Evolutionary conservation across 805 yeast species (phyloP).

Genomic region (Metahyphopichia silvanorum): DNA sequence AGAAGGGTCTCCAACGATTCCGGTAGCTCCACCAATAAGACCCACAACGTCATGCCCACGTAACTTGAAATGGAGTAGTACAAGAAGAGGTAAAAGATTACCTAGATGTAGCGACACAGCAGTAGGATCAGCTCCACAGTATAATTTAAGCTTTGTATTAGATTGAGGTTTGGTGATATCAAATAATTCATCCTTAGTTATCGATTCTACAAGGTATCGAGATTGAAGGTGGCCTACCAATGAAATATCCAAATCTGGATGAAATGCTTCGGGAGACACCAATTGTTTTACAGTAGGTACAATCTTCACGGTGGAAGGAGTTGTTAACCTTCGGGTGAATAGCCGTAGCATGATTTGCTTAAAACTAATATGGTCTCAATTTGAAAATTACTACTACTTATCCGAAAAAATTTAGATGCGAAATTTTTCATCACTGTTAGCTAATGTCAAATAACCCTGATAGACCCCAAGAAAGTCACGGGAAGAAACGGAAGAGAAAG

Average conservation of each 20-base stretch:
- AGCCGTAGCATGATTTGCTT: no score
- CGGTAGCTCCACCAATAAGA: conserved; percentile 93
- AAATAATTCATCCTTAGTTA: conserved; percentile 36
- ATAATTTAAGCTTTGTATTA: conserved; percentile 50
- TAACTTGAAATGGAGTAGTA: conserved; percentile 75
- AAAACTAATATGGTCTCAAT: no score
- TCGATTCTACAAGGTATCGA: conserved; percentile 34
- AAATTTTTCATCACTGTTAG: background rate
- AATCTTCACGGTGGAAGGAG: conserved; percentile 36
- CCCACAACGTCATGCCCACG: conserved; percentile 85
- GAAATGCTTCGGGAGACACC: conserved; percentile 12
- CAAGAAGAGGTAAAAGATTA: conserved; percentile 82
- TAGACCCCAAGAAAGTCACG: conserved; percentile 5
- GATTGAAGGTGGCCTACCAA: conserved; percentile 35
- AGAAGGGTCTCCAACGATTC: conserved; percentile 94
- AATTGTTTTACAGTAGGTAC: conserved; percentile 34
- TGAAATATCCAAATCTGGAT: conserved; percentile 23
- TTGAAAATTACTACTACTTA: no score
- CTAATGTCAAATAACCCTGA: conserved; percentile 9
- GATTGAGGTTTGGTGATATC: conserved; percentile 23
- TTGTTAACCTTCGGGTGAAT: no score
- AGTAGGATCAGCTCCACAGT: conserved; percentile 97
- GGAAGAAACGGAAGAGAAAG: conserved; percentile 15
- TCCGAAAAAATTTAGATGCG: no score
- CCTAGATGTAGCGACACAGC: conserved; percentile 90